Evolutionary conservation across 2,329 filamentous ascomycete species (phyloP), one percentile per base, ranked within the genome.

Genomic region (Pyricularia pennisetigena): DNA sequence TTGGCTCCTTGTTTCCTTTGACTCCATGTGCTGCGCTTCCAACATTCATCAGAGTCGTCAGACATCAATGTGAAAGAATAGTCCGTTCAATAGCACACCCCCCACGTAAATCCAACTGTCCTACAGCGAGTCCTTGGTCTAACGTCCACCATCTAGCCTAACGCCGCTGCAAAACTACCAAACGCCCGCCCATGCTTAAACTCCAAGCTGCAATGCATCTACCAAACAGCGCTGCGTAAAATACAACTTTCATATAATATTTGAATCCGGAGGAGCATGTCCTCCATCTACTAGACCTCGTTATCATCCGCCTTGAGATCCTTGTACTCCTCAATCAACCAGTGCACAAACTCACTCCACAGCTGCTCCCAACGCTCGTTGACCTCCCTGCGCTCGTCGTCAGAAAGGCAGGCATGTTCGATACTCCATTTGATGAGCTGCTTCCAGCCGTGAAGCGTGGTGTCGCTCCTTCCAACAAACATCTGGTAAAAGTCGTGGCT

Each of bases 401-500:
- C 72, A 28, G 76, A 76, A 73, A 88, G 78, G 72, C 85, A 88
- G 1, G 86, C 80, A 74, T 90, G 86, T 69, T 87, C 79, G 16
- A 90, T 77, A 72, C 87, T 89, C 87, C 87, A 89, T 71, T 84
- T 77, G 20, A 81, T 81, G 26, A 90, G 82, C 76, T 92, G 89
- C 74, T 89, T 89, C 88, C 90, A 91, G 62, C 90, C 90, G 70
- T 86, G 86, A 0, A 93, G 76, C 23, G 82, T 85, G 83, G 93
- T 91, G 69, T 86, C 83, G 14, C 83, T 80, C 63, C 86, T 87
- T 65, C 90, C 90, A 8, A 90, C 83, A 82, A 93, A 87, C 69
- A 89, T 83, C 74, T 93, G 90, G 75, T 92, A 93, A 74, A 93
- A 92, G 74, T 93, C 90, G 71, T 92, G 89, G 0, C 88, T 89